Percentiles rank a stretch among this genome's conserved stretches.
Conservation (phyloP, 169 alveolate species). For the Plasmodium billcollinsi region DNA sequence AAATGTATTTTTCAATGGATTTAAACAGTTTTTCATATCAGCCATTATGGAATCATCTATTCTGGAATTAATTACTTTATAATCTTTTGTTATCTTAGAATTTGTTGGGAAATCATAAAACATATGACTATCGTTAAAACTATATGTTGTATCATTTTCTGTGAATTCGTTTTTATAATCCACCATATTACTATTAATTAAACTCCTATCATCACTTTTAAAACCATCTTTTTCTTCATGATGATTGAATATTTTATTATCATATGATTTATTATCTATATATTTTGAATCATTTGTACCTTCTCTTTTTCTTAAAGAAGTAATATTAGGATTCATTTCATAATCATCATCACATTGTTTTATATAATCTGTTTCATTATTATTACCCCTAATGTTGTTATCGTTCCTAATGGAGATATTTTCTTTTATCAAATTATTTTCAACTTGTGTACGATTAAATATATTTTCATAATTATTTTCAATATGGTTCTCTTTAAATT, state of each 20-base stretch:
- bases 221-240: background rate
- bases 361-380: too few species aligned
- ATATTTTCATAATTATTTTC: too few species aligned
- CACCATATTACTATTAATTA: background rate
- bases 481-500: too few species aligned
- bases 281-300: background rate
- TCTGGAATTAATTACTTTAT: slow-evolving; percentile 13
- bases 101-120: background rate
- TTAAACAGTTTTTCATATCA: slow-evolving; percentile 69
- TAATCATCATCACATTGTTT: too few species aligned
- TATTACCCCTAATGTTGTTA: too few species aligned
- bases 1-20: slow-evolving; percentile 72
- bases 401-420: too few species aligned
- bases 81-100: slow-evolving; percentile 9
- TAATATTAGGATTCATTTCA: too few species aligned
- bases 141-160: background rate
- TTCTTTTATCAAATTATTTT: too few species aligned
- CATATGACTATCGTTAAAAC: background rate
- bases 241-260: background rate
- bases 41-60: slow-evolving; percentile 58
- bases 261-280: background rate
- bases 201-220: slow-evolving; percentile 4
- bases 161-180: slow-evolving; percentile 9
- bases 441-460: too few species aligned
- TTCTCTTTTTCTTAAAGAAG: background rate